Percentiles rank a stretch among this genome's conserved stretches.
These are phyloP conservation scores for Fagus crenata DNA, from an alignment of 306 rosid species.

Conservation along the genomic window DNA sequence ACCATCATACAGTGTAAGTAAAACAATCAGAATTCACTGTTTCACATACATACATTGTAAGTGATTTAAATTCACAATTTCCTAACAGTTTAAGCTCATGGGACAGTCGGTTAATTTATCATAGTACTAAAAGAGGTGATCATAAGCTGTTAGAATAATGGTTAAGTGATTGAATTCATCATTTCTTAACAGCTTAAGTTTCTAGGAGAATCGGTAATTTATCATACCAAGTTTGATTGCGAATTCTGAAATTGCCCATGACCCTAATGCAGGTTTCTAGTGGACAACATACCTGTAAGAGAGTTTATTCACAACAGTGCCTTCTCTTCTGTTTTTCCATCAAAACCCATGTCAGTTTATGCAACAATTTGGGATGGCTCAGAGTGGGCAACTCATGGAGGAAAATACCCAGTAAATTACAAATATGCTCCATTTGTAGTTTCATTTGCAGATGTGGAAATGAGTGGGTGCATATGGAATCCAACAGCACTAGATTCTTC, in stretches of 20 bases:
- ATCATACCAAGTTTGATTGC: no score
- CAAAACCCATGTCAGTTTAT: slow-evolving; percentile 80
- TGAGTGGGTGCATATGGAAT: slow-evolving; percentile 58
- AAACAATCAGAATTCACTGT: neutral
- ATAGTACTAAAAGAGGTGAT: no score
- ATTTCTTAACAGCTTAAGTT: no score
- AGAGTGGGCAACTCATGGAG: slow-evolving; percentile 96
- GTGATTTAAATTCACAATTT: no score
- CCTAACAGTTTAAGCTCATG: neutral
- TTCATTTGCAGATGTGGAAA: slow-evolving; percentile 61
- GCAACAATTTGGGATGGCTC: slow-evolving; percentile 98
- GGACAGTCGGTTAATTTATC: no score
- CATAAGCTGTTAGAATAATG: no score
- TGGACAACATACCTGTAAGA: slow-evolving; percentile 85
- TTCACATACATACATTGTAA: neutral
- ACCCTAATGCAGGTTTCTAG: slow-evolving; percentile 61
- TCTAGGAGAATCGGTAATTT: no score
- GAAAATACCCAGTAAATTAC: slow-evolving; percentile 79
- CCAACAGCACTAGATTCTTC: slow-evolving; percentile 42
- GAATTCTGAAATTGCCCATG: neutral
- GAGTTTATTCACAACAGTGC: slow-evolving; percentile 55
- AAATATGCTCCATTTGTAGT: slow-evolving; percentile 78
- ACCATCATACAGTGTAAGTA: slow-evolving; percentile 77
- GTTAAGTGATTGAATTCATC: no score
- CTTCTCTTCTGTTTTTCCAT: slow-evolving; percentile 55